Evolutionary conservation across 2,329 filamentous ascomycete genomes (phyloP), one percentile per base, ranked within the genome.

Genomic region (Aspergillus sp.): DNA sequence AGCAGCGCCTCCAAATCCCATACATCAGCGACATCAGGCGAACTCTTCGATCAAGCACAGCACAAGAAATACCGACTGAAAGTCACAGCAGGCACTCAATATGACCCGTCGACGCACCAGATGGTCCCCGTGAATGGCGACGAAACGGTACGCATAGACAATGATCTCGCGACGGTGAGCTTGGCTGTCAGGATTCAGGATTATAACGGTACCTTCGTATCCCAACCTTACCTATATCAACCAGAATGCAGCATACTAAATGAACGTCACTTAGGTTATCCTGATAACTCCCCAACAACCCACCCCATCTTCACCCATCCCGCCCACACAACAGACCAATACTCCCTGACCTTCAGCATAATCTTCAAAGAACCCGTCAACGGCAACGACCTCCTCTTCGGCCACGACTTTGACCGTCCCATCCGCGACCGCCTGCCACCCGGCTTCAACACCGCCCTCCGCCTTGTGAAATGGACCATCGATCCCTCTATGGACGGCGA

Each of bases 331-430:
- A 74, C 76, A 53, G 90, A 96, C 68, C 86, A 89, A 64, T 96
- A 96, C 74, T 88, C 84, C 59, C 89, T 97, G 59, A 78, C 81
- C 27, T 85, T 95, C 63, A 79, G 81, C 41, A 88, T 96, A 66
- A 82, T 79, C 0, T 88, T 86, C n/a, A 88, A 86, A 59, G 59
- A 72, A 25, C 68, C 68, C 32, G 82, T 95, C 48, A 75, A 76
- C 3, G 89, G 82, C 41, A 69, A 80, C 22, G 83, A 94, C 53
- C 75, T 98, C 2, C 83, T 96, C 46, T 95, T 95, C 59, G 93
- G 91, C 38, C 97, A 97, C 66, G 90, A 96, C 74, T 96, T 97
- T 64, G 90, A 95, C 62, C 81, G 86, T 44, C 88, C 93, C 0
- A 93, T 98, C 58, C 81, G 89, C 25, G 86, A 95, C 63, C 81